These are phyloP conservation scores for Coccomyxa subellipsoidea DNA, from an alignment of 163 green algal species.

Conservation along the genomic window DNA sequence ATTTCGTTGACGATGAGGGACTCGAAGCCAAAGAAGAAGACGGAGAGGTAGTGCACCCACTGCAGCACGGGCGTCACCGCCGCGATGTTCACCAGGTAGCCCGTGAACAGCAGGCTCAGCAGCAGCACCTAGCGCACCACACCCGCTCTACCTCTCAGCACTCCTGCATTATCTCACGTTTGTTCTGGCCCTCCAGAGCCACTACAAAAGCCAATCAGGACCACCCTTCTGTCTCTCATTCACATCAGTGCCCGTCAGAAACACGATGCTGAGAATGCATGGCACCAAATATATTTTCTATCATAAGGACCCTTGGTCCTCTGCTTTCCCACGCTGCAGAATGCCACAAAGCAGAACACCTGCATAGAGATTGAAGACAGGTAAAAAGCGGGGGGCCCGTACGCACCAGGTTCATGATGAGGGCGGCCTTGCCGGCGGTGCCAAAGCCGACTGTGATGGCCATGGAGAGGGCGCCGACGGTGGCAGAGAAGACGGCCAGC, in stretches of 20 bases:
- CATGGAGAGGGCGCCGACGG: constrained; percentile 56
- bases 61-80: constrained; percentile 16
- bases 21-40: constrained; percentile 55
- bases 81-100: constrained; percentile 32
- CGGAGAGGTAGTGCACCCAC: constrained; percentile 54
- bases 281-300: no score
- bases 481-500: constrained; percentile 51
- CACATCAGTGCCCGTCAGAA: not conserved
- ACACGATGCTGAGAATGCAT: no score
- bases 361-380: no score
- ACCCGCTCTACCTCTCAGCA: not conserved
- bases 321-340: no score
- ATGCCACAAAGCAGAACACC: no score
- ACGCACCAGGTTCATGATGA: constrained; percentile 50
- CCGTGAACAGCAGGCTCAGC: constrained; percentile 42
- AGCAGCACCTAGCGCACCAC: constrained; percentile 21
- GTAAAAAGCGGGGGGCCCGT: no score
- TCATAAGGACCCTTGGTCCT: no score
- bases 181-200: no score
- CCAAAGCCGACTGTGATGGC: constrained; percentile 35
- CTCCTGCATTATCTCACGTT: not conserved
- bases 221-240: not conserved
- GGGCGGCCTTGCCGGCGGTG: constrained; percentile 37
- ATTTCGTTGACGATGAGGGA: constrained; percentile 45
- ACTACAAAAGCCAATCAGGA: no score